These are phyloP conservation scores for Astrephomene gubernaculifera DNA, from an alignment of 139 green algal species.

Conservation along the genomic window DNA sequence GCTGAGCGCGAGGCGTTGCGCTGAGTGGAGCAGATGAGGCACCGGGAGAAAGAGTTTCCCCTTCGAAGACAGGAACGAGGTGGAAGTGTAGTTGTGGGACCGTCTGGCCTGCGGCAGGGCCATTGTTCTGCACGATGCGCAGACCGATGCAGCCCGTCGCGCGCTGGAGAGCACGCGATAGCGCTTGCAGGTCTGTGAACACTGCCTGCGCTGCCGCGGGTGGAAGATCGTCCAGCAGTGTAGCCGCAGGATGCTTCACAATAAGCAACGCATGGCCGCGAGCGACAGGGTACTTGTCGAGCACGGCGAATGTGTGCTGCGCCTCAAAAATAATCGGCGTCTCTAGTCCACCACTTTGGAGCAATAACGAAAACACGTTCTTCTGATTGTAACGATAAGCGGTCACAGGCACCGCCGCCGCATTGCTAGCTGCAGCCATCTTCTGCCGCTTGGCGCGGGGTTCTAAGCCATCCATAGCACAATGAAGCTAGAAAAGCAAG, in stretches of 20 bases:
- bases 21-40: neutral
- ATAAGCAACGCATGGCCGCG: conserved; percentile 60
- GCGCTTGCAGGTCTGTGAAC: conserved; percentile 53
- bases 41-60: neutral
- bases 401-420: conserved; percentile 10
- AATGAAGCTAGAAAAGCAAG: too few species aligned
- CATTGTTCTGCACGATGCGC: conserved; percentile 47
- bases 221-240: conserved; percentile 53
- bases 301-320: conserved; percentile 51
- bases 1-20: neutral
- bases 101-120: conserved; percentile 58
- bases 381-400: conserved; percentile 26
- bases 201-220: conserved; percentile 14
- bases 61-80: conserved; percentile 54
- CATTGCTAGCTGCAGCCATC: neutral
- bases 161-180: conserved; percentile 49
- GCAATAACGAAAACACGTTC: conserved; percentile 30
- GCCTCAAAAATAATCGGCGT: conserved; percentile 45
- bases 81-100: conserved; percentile 71
- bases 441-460: conserved; percentile 26
- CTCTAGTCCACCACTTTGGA: conserved; percentile 17
- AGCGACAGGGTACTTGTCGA: conserved; percentile 51
- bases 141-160: conserved; percentile 53
- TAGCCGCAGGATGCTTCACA: conserved; percentile 55
- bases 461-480: neutral